Conservation (phyloP, 306 rosid species). For the Vicia sativa region DNA sequence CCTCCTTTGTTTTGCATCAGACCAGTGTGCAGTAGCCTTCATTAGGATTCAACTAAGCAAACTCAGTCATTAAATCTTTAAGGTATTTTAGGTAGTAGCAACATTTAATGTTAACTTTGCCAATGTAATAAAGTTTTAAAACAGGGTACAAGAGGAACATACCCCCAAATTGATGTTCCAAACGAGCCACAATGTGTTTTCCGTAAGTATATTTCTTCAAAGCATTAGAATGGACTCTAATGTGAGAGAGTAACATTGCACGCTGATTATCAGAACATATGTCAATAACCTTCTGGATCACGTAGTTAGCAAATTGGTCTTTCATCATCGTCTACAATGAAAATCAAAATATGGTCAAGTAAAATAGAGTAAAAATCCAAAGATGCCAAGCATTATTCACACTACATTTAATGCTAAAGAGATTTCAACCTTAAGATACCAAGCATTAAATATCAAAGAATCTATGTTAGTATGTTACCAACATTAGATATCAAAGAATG, state of each 20-base stretch:
- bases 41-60: neutral
- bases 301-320: slow-evolving; percentile 70
- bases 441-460: neutral
- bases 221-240: slow-evolving; percentile 62
- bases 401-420: neutral
- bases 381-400: slow-evolving; percentile 7
- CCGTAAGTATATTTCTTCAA: slow-evolving; percentile 82
- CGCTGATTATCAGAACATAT: slow-evolving; percentile 62
- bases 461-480: neutral
- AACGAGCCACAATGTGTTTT: slow-evolving; percentile 75
- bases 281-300: slow-evolving; percentile 70
- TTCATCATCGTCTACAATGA: slow-evolving; percentile 62
- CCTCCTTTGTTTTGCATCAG: neutral
- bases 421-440: neutral
- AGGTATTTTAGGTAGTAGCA: neutral
- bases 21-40: neutral
- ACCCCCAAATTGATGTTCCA: slow-evolving; percentile 51
- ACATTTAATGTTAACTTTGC: neutral
- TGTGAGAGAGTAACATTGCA: slow-evolving; percentile 47
- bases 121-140: neutral
- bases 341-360: slow-evolving; percentile 16
- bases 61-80: neutral
- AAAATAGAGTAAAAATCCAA: slow-evolving; percentile 32
- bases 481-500: neutral
- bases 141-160: slow-evolving; percentile 30